phyloP scores from a whole-genome alignment of 805 yeast genomes.

The Myxozyma monticola region DNA sequence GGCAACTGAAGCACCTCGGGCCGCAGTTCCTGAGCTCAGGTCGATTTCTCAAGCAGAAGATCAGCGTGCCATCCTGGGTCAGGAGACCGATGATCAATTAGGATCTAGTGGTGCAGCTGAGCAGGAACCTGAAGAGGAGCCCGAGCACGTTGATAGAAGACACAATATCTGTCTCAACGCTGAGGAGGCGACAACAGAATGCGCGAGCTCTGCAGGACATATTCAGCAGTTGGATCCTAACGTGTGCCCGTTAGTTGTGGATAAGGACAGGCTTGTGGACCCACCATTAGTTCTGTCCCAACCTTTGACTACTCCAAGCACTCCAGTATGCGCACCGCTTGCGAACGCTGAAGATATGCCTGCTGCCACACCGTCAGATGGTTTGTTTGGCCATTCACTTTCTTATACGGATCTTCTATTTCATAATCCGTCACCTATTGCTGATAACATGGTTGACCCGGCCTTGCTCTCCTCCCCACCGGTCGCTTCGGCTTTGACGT shows the following conservation, averaged over 20 bases:
- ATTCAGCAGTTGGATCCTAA: slow-evolving; percentile 8
- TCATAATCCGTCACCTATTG: slow-evolving; percentile 1
- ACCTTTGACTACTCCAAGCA: neutral
- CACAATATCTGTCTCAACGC: too few relatives aligned
- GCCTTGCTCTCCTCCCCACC: slow-evolving; percentile 21
- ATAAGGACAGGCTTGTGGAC: slow-evolving; percentile 1
- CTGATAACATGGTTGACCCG: slow-evolving; percentile 17
- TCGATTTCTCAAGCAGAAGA: too few relatives aligned
- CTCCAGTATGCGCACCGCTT: neutral
- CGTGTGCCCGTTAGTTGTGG: neutral
- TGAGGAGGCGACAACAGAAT: too few relatives aligned
- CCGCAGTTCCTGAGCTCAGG: too few relatives aligned
- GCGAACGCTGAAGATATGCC: too few relatives aligned
- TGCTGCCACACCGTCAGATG: neutral
- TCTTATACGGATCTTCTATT: slow-evolving; percentile 11
- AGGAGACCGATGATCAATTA: too few relatives aligned
- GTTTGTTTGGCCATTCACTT: neutral
- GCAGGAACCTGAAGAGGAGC: too few relatives aligned
- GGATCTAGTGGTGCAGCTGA: too few relatives aligned
- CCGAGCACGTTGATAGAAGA: too few relatives aligned
- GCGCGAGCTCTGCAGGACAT: too few relatives aligned
- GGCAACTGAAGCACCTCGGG: too few relatives aligned
- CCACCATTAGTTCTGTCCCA: neutral
- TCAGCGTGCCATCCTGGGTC: too few relatives aligned
- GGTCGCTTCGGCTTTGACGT: neutral